A percentile compares a stretch with the other conserved stretches of the same genome.
Evolutionary conservation across 768 basidiomycete species (phyloP).

Genomic region (Mycena haematopus): DNA sequence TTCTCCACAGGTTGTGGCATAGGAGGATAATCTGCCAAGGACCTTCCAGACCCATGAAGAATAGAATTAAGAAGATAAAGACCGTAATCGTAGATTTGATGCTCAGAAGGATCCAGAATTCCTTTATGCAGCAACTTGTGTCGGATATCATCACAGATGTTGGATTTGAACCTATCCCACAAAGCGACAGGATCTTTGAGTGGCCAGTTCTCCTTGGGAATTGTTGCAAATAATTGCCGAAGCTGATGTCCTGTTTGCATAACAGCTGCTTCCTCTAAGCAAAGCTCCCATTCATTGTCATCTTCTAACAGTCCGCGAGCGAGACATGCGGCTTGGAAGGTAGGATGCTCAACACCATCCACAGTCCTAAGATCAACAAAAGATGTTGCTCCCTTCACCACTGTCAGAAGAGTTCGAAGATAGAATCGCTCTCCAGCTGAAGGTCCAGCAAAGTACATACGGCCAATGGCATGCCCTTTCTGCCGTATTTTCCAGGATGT

Average conservation of each 20-base stretch:
- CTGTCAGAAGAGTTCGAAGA: constrained; percentile 45
- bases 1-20: constrained; percentile 24
- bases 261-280: constrained; percentile 40
- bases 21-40: constrained; percentile 32
- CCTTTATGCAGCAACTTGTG: background rate
- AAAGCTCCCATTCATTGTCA: constrained; percentile 52
- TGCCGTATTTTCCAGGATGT: background rate
- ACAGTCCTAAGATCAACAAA: constrained; percentile 37
- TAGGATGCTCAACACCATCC: constrained; percentile 33
- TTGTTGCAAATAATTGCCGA: constrained; percentile 46
- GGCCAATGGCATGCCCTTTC: constrained; percentile 3
- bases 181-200: constrained; percentile 6
- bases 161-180: constrained; percentile 9
- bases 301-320: constrained; percentile 50
- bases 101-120: background rate
- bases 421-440: constrained; percentile 37
- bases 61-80: constrained; percentile 45
- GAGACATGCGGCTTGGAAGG: constrained; percentile 52
- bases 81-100: constrained; percentile 30
- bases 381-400: constrained; percentile 41
- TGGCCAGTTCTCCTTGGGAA: constrained; percentile 41
- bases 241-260: constrained; percentile 47
- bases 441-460: constrained; percentile 15
- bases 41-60: constrained; percentile 33
- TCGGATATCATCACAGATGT: constrained; percentile 50